phyloP scores from a whole-genome alignment of 305 asterid genomes.

The Ruellia speciosa region DNA sequence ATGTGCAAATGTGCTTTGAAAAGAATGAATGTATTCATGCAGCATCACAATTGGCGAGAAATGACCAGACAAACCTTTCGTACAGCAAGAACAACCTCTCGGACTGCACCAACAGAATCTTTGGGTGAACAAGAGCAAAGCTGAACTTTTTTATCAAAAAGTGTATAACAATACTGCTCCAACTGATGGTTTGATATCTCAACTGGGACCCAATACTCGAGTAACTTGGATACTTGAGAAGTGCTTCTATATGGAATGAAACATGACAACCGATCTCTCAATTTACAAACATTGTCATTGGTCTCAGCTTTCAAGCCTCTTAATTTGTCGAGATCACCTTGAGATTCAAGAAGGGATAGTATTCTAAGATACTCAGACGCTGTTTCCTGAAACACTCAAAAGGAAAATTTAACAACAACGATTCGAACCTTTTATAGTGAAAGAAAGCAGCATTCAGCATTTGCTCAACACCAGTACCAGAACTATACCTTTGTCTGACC shows the following conservation, averaged over 20 bases:
- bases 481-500: constrained; percentile 45
- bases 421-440: neutral
- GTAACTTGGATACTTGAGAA: constrained; percentile 45
- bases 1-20: neutral
- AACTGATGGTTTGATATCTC: constrained; percentile 75
- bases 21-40: constrained; percentile 8
- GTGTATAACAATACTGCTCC: constrained; percentile 73
- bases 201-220: constrained; percentile 92
- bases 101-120: constrained; percentile 64
- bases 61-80: constrained; percentile 59
- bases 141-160: constrained; percentile 41
- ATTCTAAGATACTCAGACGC: constrained; percentile 40
- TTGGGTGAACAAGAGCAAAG: constrained; percentile 52
- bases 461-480: constrained; percentile 17
- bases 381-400: constrained; percentile 40
- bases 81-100: constrained; percentile 48
- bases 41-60: constrained; percentile 21
- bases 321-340: constrained; percentile 34
- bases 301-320: constrained; percentile 34
- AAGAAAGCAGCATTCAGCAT: constrained; percentile 11
- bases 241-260: constrained; percentile 35
- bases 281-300: constrained; percentile 37
- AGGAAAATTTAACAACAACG: constrained; percentile 5
- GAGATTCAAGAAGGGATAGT: constrained; percentile 43
- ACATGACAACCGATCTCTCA: constrained; percentile 37